Conservation (phyloP, 306 rosid species). For the Lathyrus oleraceus region DNA sequence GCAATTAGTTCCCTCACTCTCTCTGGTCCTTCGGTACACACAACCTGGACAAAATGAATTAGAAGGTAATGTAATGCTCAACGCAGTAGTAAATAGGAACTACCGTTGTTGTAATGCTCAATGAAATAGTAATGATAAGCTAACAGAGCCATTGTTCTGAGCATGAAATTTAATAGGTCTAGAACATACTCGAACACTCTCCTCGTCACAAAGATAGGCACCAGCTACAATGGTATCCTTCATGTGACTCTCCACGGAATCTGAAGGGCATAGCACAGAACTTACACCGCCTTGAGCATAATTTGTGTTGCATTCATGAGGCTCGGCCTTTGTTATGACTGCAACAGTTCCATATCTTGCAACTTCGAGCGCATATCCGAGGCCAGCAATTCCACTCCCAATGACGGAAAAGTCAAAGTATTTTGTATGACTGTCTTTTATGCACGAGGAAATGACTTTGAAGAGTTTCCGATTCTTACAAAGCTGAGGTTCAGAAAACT, state of each 20-base stretch:
- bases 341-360: constrained; percentile 91
- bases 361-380: constrained; percentile 91
- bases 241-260: constrained; percentile 95
- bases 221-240: constrained; percentile 95
- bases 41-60: constrained; percentile 66
- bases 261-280: constrained; percentile 85
- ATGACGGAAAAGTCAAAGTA: constrained; percentile 77
- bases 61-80: constrained; percentile 16
- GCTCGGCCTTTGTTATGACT: constrained; percentile 91
- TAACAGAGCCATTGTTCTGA: too few species aligned
- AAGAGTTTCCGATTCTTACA: constrained; percentile 43
- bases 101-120: not conserved
- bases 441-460: constrained; percentile 53
- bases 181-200: constrained; percentile 80
- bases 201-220: constrained; percentile 92
- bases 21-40: constrained; percentile 97
- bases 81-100: constrained; percentile 10
- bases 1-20: constrained; percentile 88
- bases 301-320: constrained; percentile 96
- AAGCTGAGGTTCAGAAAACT: constrained; percentile 39
- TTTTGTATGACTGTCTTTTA: constrained; percentile 58
- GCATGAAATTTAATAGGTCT: constrained; percentile 5
- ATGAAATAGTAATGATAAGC: not conserved
- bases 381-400: constrained; percentile 98
- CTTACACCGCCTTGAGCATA: constrained; percentile 99